Conservation (phyloP, 148 eudicot genomes). For the Silene uniflora region DNA sequence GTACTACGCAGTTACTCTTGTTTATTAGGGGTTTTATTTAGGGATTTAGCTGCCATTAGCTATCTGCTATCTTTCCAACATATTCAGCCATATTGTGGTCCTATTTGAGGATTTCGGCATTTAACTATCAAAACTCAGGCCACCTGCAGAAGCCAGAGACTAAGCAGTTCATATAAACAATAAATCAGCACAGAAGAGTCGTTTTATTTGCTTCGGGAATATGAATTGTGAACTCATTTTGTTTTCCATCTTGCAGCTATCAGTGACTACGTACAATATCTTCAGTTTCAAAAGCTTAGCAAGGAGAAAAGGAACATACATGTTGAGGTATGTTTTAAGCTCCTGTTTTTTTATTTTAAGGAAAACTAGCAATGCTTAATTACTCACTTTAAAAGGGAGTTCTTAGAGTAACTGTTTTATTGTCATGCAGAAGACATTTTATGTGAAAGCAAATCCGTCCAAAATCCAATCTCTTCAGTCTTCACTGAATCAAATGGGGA, state of each 20-base stretch:
- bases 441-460: neutral
- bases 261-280: constrained; percentile 89
- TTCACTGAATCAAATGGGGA: neutral
- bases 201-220: constrained; percentile 3
- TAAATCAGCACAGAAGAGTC: neutral
- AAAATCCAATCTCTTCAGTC: neutral
- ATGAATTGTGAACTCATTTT: constrained; percentile 11
- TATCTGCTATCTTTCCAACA: neutral
- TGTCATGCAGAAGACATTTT: neutral
- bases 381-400: neutral
- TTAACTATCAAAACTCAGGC: neutral
- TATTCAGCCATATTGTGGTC: neutral
- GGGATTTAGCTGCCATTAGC: neutral
- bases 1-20: neutral
- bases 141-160: neutral
- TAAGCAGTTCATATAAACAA: neutral
- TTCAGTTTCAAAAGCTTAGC: constrained; percentile 77
- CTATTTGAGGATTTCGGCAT: neutral
- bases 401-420: neutral
- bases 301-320: constrained; percentile 94
- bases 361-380: neutral
- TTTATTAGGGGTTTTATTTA: neutral
- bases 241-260: constrained; percentile 50
- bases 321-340: constrained; percentile 53
- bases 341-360: neutral